A percentile compares a stretch with the other conserved stretches of the same genome.
Evolutionary conservation across 257 asterid genomes (phyloP).

Genomic region (Gynochthodes officinalis): DNA sequence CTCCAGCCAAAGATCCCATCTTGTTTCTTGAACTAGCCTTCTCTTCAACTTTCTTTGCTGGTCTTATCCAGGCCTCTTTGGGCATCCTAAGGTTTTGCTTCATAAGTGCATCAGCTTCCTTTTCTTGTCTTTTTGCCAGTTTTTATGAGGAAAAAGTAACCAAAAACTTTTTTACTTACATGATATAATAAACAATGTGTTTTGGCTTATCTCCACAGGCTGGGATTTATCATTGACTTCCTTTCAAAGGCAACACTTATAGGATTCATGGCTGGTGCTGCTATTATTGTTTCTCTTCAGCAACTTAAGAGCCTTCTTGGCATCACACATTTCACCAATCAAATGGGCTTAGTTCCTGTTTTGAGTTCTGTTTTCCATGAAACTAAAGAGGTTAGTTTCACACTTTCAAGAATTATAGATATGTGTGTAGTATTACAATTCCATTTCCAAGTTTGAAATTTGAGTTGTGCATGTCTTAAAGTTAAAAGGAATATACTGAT

Average conservation of each 20-base stretch:
- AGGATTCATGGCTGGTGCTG: constrained; percentile 98
- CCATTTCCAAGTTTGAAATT: no score
- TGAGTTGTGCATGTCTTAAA: no score
- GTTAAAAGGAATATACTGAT: no score
- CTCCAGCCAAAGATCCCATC: constrained; percentile 52
- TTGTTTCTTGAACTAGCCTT: constrained; percentile 82
- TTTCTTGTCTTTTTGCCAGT: not conserved
- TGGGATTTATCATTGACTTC: constrained; percentile 80
- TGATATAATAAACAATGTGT: no score
- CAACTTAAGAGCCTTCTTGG: constrained; percentile 81
- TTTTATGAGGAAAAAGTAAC: not conserved
- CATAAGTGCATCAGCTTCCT: not conserved
- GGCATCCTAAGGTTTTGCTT: constrained; percentile 59
- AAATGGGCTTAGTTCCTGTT: constrained; percentile 82
- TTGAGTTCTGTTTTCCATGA: constrained; percentile 62
- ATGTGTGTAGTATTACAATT: no score
- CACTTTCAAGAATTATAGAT: no score
- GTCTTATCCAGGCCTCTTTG: constrained; percentile 72
- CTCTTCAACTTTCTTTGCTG: constrained; percentile 83
- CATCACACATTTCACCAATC: constrained; percentile 54
- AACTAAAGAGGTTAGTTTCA: constrained; percentile 38
- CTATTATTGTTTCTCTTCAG: constrained; percentile 79
- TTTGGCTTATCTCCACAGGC: constrained; percentile 31
- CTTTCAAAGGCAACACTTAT: constrained; percentile 78
- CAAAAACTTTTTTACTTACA: no score